These are phyloP conservation scores for Seminavis robusta DNA, from an alignment of 108 stramenopile species.

Conservation along the genomic window DNA sequence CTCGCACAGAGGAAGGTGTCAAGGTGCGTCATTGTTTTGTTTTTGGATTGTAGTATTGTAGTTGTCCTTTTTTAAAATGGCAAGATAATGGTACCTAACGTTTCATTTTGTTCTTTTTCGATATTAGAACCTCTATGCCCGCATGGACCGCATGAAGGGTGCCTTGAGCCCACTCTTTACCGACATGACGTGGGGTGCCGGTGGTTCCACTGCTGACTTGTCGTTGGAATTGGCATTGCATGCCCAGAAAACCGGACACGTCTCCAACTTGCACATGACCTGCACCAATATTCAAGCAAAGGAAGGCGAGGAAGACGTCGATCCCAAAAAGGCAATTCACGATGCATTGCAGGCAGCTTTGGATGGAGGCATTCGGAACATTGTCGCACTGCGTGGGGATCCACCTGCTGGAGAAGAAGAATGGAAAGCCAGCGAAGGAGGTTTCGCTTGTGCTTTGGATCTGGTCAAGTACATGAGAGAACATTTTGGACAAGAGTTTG, in stretches of 20 bases:
- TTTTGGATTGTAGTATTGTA: too few species aligned
- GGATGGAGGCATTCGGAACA: constrained; percentile 93
- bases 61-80: not conserved
- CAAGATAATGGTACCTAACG: not conserved
- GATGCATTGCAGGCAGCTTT: constrained; percentile 77
- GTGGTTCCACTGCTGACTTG: constrained; percentile 96
- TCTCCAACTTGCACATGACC: constrained; percentile 98
- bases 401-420: constrained; percentile 95
- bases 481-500: constrained; percentile 89
- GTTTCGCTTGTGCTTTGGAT: constrained; percentile 97
- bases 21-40: constrained; percentile 36
- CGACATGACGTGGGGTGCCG: constrained; percentile 99
- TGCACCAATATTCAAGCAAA: constrained; percentile 97
- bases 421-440: constrained; percentile 95
- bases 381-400: constrained; percentile 99
- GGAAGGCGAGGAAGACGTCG: constrained; percentile 34
- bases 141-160: constrained; percentile 90
- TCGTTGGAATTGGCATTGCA: constrained; percentile 88
- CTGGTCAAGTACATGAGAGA: constrained; percentile 94
- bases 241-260: constrained; percentile 83
- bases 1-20: constrained; percentile 93
- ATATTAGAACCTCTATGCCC: constrained; percentile 87
- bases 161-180: constrained; percentile 88
- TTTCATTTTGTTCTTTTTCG: not conserved
- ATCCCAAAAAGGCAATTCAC: constrained; percentile 79